Evolutionary conservation across 345 rosid genomes (phyloP).

Genomic region (Eucalyptus polybractea): DNA sequence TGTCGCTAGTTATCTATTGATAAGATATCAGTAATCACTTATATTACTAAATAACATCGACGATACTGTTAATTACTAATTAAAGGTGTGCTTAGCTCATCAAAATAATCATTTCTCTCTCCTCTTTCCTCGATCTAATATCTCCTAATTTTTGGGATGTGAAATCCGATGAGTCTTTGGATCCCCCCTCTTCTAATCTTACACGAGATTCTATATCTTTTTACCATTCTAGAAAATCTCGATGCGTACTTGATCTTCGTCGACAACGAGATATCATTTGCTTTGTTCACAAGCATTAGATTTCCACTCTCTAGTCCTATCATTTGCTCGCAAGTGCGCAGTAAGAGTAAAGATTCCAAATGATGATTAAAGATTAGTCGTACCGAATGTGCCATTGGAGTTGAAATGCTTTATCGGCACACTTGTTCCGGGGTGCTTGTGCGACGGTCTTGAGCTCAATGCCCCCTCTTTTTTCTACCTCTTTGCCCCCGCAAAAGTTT

Average conservation of each 20-base stretch:
- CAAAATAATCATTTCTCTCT: neutral
- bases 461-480: neutral
- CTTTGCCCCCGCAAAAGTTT: neutral
- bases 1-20: neutral
- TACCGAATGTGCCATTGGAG: neutral
- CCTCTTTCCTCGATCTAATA: neutral
- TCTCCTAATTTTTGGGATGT: neutral
- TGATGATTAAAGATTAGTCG: neutral
- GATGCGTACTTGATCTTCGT: fast-evolving
- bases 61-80: neutral
- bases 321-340: neutral
- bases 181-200: neutral
- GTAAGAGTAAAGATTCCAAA: neutral
- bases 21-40: neutral
- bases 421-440: neutral
- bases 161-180: neutral
- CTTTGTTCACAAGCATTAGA: neutral
- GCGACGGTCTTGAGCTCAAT: neutral
- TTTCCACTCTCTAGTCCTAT: neutral
- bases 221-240: neutral
- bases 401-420: neutral
- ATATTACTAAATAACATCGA: neutral
- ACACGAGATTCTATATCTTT: neutral
- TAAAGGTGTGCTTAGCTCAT: neutral
- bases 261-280: neutral